Percentiles rank a stretch among this genome's conserved stretches.
These are phyloP conservation scores for Cyclostephanos tholiformis DNA, from an alignment of 108 stramenopile genomes.

Conservation along the genomic window DNA sequence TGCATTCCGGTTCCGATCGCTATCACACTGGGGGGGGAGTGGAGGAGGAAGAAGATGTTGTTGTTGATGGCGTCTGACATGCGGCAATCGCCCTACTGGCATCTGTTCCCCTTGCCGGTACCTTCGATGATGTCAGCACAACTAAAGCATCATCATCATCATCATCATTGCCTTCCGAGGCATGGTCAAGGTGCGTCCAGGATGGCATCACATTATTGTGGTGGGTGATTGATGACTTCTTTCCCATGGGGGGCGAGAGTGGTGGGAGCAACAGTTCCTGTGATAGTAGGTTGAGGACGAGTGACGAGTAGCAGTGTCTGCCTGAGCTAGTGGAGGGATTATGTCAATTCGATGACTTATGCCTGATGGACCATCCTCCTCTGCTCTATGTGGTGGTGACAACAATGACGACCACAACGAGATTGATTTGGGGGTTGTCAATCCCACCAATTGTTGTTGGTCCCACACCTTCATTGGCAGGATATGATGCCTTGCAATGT, in stretches of 20 bases:
- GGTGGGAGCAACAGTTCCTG: background rate
- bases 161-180: slow-evolving; percentile 12
- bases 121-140: background rate
- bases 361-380: slow-evolving; percentile 4
- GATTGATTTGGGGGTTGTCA: slow-evolving; percentile 17
- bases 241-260: slow-evolving; percentile 17
- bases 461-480: slow-evolving; percentile 14
- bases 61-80: background rate
- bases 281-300: background rate
- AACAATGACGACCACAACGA: slow-evolving; percentile 2
- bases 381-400: background rate
- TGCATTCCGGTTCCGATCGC: too few species aligned
- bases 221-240: slow-evolving; percentile 36
- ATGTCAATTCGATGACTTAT: slow-evolving; percentile 21
- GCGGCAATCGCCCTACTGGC: slow-evolving; percentile 35
- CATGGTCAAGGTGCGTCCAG: slow-evolving; percentile 23
- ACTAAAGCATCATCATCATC: background rate
- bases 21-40: too few species aligned
- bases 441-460: slow-evolving; percentile 25
- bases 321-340: slow-evolving; percentile 13
- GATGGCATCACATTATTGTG: slow-evolving; percentile 28
- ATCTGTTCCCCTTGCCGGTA: slow-evolving; percentile 26
- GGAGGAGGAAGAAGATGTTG: background rate
- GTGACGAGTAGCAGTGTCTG: background rate
- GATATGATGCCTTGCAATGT: slow-evolving; percentile 22